Evolutionary conservation across 371 early-diverging fungal genomes (phyloP).

Genomic region (Batrachochytrium dendrobatidis): DNA sequence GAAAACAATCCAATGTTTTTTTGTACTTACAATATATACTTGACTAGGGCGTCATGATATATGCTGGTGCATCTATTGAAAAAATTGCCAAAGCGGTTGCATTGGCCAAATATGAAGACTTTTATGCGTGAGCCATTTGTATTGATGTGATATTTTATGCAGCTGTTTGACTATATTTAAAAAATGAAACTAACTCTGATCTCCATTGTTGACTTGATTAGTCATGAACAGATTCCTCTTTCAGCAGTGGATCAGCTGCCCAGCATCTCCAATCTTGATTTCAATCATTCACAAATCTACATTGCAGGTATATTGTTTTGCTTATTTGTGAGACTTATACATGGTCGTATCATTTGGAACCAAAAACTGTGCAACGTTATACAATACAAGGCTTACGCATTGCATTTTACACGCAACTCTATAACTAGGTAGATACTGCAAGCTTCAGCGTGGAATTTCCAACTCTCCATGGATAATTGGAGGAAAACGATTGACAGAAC

Average conservation of each 20-base stretch:
- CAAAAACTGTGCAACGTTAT: neutral
- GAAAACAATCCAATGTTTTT: neutral
- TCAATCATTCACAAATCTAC: neutral
- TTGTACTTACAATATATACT: constrained; percentile 5
- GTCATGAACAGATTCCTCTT: too few species aligned
- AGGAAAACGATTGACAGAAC: constrained; percentile 60
- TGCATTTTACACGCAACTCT: neutral
- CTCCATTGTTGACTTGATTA: too few species aligned
- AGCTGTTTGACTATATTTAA: too few species aligned
- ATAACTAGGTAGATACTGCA: constrained; percentile 72
- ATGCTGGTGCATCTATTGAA: constrained; percentile 49
- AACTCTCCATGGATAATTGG: constrained; percentile 83
- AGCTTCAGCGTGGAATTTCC: constrained; percentile 73
- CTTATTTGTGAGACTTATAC: too few species aligned
- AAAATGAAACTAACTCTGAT: too few species aligned
- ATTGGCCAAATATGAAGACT: constrained; percentile 42
- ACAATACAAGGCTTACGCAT: neutral
- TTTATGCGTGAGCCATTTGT: constrained; percentile 26
- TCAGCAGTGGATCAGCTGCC: too few species aligned
- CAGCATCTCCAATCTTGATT: neutral
- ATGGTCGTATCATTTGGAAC: neutral
- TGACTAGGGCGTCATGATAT: constrained; percentile 31
- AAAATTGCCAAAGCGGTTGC: constrained; percentile 50
- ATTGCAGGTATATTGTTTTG: neutral
- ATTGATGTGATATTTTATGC: too few species aligned